phyloP scores from a whole-genome alignment of 768 basidiomycete genomes.

The Leccinum aurantiacum region DNA sequence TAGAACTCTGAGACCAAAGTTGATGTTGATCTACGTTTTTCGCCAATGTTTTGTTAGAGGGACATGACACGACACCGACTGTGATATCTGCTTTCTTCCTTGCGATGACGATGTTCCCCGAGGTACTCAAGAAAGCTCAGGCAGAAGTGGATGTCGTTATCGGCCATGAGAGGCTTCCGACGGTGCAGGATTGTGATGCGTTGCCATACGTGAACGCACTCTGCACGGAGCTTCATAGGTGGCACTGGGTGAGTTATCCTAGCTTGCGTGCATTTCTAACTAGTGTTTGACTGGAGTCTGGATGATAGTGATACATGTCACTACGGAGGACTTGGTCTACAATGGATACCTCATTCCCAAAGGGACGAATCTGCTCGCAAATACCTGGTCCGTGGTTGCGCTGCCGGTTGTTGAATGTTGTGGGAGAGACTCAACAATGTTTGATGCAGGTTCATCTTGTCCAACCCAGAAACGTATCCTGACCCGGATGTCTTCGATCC shows the following conservation, averaged over 20 bases:
- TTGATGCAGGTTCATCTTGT: constrained; percentile 11
- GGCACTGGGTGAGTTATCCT: constrained; percentile 9
- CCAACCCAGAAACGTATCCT: constrained; percentile 3
- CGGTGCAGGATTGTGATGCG: constrained; percentile 8
- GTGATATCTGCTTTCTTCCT: constrained; percentile 19
- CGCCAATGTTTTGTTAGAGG: constrained; percentile 22
- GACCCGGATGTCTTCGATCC: constrained; percentile 14
- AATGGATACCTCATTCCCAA: constrained; percentile 24
- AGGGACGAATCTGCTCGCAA: constrained; percentile 9
- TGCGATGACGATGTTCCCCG: constrained; percentile 15
- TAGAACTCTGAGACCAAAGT: not conserved
- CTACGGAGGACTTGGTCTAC: constrained; percentile 16
- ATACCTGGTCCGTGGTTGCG: constrained; percentile 9
- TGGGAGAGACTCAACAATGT: not conserved
- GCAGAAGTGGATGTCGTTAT: constrained; percentile 14
- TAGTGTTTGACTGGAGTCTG: not conserved
- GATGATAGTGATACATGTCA: constrained; percentile 3
- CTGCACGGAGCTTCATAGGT: constrained; percentile 17
- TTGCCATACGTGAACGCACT: constrained; percentile 19
- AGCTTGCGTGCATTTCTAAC: not conserved
- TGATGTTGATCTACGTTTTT: not conserved
- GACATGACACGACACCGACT: constrained; percentile 16
- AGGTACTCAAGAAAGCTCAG: constrained; percentile 10
- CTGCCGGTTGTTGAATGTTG: not conserved
- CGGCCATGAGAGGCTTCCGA: constrained; percentile 14